Conservation (phyloP, 495 filamentous ascomycete genomes). For the Talaromyces adpressus region DNA sequence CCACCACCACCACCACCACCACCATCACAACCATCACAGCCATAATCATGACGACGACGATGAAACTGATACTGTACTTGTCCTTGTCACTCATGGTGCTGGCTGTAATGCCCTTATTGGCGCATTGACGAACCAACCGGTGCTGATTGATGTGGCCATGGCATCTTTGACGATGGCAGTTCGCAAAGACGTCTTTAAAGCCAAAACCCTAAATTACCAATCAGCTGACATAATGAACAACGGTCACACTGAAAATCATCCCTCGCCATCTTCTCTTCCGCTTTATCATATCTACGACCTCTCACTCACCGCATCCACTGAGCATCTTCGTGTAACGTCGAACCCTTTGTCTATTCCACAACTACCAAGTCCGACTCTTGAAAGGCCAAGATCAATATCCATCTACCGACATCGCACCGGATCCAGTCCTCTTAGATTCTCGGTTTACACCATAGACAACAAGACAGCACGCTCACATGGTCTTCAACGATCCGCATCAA, state of each 20-base stretch:
- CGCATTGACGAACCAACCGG: constrained; percentile 79
- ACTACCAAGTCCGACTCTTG: constrained; percentile 20
- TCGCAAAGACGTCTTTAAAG: constrained; percentile 44
- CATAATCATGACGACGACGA: constrained; percentile 30
- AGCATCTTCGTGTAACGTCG: constrained; percentile 63
- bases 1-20: constrained; percentile 27
- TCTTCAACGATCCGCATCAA: constrained; percentile 15
- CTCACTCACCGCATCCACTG: constrained; percentile 67
- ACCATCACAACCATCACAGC: constrained; percentile 15
- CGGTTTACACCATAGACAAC: not conserved
- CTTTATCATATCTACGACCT: constrained; percentile 64
- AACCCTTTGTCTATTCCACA: constrained; percentile 24
- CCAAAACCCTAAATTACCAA: constrained; percentile 16
- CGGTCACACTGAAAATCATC: constrained; percentile 3
- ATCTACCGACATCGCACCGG: constrained; percentile 22
- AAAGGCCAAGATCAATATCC: constrained; percentile 15
- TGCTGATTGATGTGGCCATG: constrained; percentile 81
- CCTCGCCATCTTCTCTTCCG: constrained; percentile 27
- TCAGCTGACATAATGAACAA: not conserved
- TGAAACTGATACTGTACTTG: constrained; percentile 68
- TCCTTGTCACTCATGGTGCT: constrained; percentile 94
- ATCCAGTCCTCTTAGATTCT: constrained; percentile 11
- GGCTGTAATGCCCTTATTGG: constrained; percentile 95
- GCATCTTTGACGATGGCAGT: constrained; percentile 88
- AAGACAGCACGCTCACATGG: constrained; percentile 24